A percentile compares a stretch with the other conserved stretches of the same genome.
phyloP scores from a whole-genome alignment of 768 basidiomycete species.

The Mycena rosella region DNA sequence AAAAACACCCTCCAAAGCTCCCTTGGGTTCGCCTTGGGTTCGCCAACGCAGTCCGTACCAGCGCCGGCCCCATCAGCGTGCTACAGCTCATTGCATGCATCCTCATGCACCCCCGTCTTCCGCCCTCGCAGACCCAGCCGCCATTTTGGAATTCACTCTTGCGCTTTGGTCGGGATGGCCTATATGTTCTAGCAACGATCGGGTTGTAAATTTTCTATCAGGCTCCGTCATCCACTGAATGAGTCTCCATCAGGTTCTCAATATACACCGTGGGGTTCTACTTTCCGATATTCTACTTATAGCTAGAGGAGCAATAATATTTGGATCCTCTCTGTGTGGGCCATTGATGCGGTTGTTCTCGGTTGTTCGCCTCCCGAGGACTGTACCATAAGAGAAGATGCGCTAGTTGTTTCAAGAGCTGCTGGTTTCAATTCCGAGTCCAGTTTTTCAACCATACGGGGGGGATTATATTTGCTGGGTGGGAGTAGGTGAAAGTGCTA shows the following conservation, averaged over 20 bases:
- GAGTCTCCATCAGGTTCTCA: slow-evolving; percentile 11
- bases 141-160: slow-evolving; percentile 11
- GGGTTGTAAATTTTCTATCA: slow-evolving; percentile 28
- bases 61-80: slow-evolving; percentile 53
- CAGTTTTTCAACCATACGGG: too few species aligned
- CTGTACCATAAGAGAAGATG: too few species aligned
- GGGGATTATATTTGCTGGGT: too few species aligned
- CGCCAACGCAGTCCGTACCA: slow-evolving; percentile 54
- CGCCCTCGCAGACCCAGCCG: slow-evolving; percentile 43
- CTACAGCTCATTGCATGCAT: slow-evolving; percentile 55
- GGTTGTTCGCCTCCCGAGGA: too few species aligned
- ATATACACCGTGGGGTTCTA: slow-evolving; percentile 41
- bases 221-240: background rate
- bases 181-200: slow-evolving; percentile 36
- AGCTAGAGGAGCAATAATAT: too few species aligned
- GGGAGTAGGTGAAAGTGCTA: too few species aligned
- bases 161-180: slow-evolving; percentile 37
- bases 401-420: too few species aligned
- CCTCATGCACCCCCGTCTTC: slow-evolving; percentile 53
- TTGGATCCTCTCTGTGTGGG: too few species aligned
- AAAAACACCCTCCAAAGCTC: slow-evolving; percentile 50
- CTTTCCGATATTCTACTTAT: slow-evolving; percentile 53
- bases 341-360: too few species aligned
- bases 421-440: too few species aligned
- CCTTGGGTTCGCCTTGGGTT: slow-evolving; percentile 60